These are phyloP conservation scores for Suhomyces coccinellae DNA, from an alignment of 1,139 yeast species.

Conservation along the genomic window DNA sequence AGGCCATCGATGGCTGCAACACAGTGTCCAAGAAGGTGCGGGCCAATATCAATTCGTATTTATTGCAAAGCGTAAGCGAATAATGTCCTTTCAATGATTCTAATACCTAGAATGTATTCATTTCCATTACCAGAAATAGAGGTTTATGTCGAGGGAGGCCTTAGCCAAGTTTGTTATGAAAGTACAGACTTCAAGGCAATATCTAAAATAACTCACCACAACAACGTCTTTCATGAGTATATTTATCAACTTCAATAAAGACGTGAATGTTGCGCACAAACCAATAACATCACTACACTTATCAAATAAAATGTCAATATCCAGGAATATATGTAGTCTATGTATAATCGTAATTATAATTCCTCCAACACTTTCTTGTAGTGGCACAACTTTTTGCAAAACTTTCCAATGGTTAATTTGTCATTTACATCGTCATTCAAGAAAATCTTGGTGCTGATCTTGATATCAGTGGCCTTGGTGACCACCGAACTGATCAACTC, in stretches of 20 bases:
- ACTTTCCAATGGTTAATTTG: slow-evolving; percentile 32
- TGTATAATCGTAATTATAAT: slow-evolving; percentile 21
- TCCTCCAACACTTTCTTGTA: slow-evolving; percentile 47
- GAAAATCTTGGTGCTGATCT: slow-evolving; percentile 41
- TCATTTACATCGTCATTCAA: slow-evolving; percentile 32
- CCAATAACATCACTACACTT: background rate
- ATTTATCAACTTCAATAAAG: background rate
- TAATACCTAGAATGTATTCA: too few species aligned
- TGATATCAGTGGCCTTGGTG: slow-evolving; percentile 39
- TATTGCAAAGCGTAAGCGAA: slow-evolving; percentile 16
- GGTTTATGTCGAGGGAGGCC: too few species aligned
- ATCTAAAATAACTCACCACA: background rate
- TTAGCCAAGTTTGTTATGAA: too few species aligned
- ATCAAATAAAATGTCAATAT: background rate
- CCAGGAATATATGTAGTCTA: slow-evolving; percentile 2
- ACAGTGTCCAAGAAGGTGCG: slow-evolving; percentile 46
- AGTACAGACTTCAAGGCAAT: too few species aligned
- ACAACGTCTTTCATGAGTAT: too few species aligned
- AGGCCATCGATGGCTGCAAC: slow-evolving; percentile 42
- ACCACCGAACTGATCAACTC: slow-evolving; percentile 36
- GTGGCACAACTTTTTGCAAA: slow-evolving; percentile 44
- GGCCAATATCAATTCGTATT: slow-evolving; percentile 43
- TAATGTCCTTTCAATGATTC: background rate
- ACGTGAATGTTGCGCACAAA: background rate
- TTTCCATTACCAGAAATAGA: too few species aligned